Conservation (phyloP, 495 filamentous ascomycete species). For the Hypoxylon crocopeplum region DNA sequence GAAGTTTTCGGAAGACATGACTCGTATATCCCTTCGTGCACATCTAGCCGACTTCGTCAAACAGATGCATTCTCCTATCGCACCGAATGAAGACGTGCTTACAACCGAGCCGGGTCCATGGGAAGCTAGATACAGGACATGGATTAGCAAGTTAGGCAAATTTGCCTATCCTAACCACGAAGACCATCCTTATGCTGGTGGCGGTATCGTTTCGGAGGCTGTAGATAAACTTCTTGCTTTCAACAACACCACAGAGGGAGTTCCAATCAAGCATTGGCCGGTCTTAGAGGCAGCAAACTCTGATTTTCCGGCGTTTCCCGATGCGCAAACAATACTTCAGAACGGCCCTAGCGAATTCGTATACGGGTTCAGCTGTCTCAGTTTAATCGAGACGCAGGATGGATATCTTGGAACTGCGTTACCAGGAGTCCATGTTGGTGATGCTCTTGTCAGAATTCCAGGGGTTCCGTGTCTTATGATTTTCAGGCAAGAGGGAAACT, state of each 20-base stretch:
- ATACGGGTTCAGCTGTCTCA: neutral
- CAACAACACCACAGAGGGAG: neutral
- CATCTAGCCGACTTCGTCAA: neutral
- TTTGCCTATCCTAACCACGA: neutral
- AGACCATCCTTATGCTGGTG: neutral
- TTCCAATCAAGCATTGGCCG: neutral
- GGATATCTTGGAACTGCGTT: neutral
- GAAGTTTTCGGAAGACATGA: neutral
- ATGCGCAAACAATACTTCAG: neutral
- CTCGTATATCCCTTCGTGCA: neutral
- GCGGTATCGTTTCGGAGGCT: neutral
- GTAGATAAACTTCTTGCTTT: neutral
- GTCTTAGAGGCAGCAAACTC: neutral
- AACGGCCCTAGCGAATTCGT: neutral
- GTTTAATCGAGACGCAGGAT: neutral
- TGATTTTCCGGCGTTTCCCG: neutral
- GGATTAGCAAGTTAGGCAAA: neutral
- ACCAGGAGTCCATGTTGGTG: neutral
- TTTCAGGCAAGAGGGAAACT: neutral
- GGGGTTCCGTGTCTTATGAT: neutral
- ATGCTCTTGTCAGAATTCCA: neutral
- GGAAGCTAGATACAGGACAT: neutral
- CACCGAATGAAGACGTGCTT: neutral
- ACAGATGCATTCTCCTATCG: neutral
- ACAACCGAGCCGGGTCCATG: neutral